Base-by-base conservation (phyloP, 345 rosid genomes). In the Litchi chinensis region DNA sequence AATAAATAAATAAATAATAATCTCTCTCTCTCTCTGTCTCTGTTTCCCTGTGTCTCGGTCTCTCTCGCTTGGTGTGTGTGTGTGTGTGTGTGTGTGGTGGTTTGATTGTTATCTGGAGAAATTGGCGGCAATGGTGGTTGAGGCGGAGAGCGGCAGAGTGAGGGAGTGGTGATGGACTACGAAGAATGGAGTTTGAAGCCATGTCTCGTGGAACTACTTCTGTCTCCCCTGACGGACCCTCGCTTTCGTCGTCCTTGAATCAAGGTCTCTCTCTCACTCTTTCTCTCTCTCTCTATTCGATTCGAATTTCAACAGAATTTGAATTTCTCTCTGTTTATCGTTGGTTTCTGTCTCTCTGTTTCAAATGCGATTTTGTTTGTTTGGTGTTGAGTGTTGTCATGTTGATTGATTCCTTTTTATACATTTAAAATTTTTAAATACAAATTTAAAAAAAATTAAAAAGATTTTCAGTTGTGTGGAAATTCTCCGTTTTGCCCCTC, bases 161-260 rank as follows among this genome's bases (percentile, higher is more conserved):
- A 72, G 74, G 6, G 79, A 48, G 75, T 80, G 83, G 82, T 87
- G 89, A 84, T 81, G 86, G 86, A 83, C 82, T 82, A 82, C 81
- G 82, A 82, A 39, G 83, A 73, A 94, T 94, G 96, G 93, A 92
- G 74, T 90, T 89, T 80, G 93, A 89, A 78, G 87, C 91, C 73
- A 92, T 91, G 91, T 82, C 89, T 76, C 88, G 90, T 26, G 82
- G 78, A 16, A 60, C 28, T 41, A 19, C 52, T 21, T 41, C 80
- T 66, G 67, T 84, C 78, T 80, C 83, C 78, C 76, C 85, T 26
- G 89, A 88, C 59, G 88, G 72, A n/a, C 84, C 93, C 77, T 87
- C 95, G 79, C 89, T 90, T 52, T 91, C 91, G 16, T 89, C 91
- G 82, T 82, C 93, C 18, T 81, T 89, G 77, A 87, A 74, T 70